A percentile compares a stretch with the other conserved stretches of the same genome.
Evolutionary conservation across 176 grass and related monocot genomes (phyloP).

Genomic region (Lolium rigidum): DNA sequence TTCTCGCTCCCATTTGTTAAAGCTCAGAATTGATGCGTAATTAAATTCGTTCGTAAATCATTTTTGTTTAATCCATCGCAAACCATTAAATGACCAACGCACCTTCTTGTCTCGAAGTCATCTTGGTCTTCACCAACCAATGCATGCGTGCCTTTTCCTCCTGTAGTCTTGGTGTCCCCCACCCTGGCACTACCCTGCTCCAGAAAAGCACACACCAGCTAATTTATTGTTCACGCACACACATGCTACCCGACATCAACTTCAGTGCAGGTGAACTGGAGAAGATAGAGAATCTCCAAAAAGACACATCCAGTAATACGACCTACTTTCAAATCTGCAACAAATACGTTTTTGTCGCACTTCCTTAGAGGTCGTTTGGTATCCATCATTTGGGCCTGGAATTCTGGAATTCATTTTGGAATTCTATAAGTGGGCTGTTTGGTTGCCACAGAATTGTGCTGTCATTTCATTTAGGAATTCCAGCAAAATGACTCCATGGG

Average conservation of each 20-base stretch:
- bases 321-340: neutral
- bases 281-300: slow-evolving; percentile 27
- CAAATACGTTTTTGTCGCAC: neutral
- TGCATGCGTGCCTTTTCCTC: neutral
- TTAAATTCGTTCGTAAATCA: neutral
- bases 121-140: slow-evolving; percentile 41
- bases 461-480: too few species aligned
- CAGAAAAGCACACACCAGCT: slow-evolving; percentile 39
- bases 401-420: too few species aligned
- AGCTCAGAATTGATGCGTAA: too few species aligned
- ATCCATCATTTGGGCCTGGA: too few species aligned
- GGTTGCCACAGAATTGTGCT: too few species aligned
- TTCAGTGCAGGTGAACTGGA: slow-evolving; percentile 4
- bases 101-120: neutral
- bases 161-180: neutral
- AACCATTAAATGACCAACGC: neutral
- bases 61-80: neutral
- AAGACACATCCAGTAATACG: neutral
- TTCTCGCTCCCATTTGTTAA: too few species aligned
- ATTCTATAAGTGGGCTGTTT: too few species aligned
- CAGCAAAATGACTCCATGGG: too few species aligned
- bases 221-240: slow-evolving; percentile 20
- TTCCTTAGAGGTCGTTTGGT: too few species aligned
- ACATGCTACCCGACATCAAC: neutral
- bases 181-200: slow-evolving; percentile 34